Base-by-base conservation (phyloP, 1,284 basidiomycete genomes). In the Tilletia setariae region DNA sequence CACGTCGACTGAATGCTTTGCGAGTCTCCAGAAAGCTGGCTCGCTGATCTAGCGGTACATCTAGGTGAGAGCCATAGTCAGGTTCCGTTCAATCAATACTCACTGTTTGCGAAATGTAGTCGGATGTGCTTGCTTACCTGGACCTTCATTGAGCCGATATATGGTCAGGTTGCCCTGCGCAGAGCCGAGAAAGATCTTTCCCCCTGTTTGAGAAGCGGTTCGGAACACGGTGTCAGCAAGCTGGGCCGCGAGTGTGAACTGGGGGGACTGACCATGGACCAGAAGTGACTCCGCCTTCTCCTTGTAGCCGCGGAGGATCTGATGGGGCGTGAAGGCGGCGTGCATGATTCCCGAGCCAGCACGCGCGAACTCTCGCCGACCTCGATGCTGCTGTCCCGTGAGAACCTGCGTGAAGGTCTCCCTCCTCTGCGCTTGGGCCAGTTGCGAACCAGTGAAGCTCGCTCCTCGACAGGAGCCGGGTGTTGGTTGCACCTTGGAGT, bases 1-100 rank as follows among this genome's bases (percentile, higher is more conserved):
- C 86, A 74, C 87, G 87, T 72, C 88, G 86, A 15, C 86, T 84
- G 40, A 94, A 83, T 3, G 83, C 84, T 70, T 66, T 16, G 35
- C 59, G 53, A 9, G 64, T 62, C 42, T 76, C 56, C 28, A 61
- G 56, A 25, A 61, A 61, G 56, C 56, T 61, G 28, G 56, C 56
- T 25, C 28, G 56, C 56, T 61, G 56, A 8, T 61, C 56, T 6
- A 32, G 56, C 4, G 56, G 56, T 16, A 61, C 30, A 35, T 61
- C 56, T 61, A 35, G 6, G 56, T 0, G 35, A 11, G 35, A 4
- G 35, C 35, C 4, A 40, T 4, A 11, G 6, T 40, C 35, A 11
- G 11, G 35, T 40, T 11, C 11, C 11, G 4, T 4, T 40, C 35
- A 40, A 40, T 11, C 35, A 40, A 40, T 16, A 21, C 9, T 2